These are phyloP conservation scores for Amylocystis lapponica DNA, from an alignment of 768 basidiomycete species.

Conservation along the genomic window DNA sequence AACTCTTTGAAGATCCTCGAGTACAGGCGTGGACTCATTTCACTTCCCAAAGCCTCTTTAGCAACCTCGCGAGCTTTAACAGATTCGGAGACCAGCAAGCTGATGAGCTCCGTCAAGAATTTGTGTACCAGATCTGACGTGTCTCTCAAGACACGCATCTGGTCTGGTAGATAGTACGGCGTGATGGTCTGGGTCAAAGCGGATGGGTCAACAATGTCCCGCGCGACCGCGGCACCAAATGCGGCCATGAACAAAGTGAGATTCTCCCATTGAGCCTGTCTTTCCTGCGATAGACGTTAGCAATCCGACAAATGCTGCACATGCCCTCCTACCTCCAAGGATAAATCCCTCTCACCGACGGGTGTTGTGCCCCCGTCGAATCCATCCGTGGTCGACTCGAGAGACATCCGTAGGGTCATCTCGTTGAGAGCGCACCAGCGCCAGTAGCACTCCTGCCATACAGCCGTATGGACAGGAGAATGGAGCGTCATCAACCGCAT, in stretches of 20 bases:
- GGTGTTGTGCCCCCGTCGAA: slow-evolving; percentile 23
- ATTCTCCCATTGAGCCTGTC: slow-evolving; percentile 81
- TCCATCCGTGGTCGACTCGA: slow-evolving; percentile 24
- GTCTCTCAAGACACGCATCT: slow-evolving; percentile 58
- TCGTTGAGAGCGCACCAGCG: slow-evolving; percentile 67
- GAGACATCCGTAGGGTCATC: slow-evolving; percentile 37
- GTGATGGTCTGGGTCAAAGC: slow-evolving; percentile 52
- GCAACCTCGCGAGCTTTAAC: slow-evolving; percentile 71
- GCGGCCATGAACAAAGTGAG: slow-evolving; percentile 73
- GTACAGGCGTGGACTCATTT: slow-evolving; percentile 69
- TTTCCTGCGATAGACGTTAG: slow-evolving; percentile 42
- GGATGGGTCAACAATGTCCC: slow-evolving; percentile 45
- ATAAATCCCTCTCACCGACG: slow-evolving; percentile 31
- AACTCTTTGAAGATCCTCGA: slow-evolving; percentile 62
- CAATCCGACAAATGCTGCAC: neutral
- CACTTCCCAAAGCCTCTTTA: slow-evolving; percentile 73
- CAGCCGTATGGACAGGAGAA: slow-evolving; percentile 62
- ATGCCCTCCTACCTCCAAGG: slow-evolving; percentile 28
- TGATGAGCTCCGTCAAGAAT: slow-evolving; percentile 68
- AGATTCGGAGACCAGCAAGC: slow-evolving; percentile 56
- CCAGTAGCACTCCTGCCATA: slow-evolving; percentile 81
- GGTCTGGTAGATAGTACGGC: slow-evolving; percentile 56
- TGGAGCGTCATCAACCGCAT: slow-evolving; percentile 59
- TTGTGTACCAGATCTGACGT: slow-evolving; percentile 52
- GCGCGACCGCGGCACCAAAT: slow-evolving; percentile 59